Evolutionary conservation across 139 green algal species (phyloP), one percentile per base, ranked within the genome.

Genomic region (Micractinium conductrix): DNA sequence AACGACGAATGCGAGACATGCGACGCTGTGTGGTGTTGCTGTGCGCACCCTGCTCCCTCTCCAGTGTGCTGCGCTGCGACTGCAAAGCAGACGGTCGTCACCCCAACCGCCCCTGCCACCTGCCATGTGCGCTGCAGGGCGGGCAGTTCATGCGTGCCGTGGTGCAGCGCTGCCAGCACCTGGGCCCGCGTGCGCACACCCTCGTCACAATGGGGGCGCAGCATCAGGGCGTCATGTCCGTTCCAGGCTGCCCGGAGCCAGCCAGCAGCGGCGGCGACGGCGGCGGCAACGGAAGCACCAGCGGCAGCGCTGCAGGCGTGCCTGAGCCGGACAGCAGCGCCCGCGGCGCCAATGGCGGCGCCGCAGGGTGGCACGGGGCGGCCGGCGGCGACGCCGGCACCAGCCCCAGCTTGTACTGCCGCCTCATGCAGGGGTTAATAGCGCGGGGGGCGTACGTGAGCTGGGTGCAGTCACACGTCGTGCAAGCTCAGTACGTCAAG

Each of bases 401-500:
- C 19, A 87, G 80, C 14, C 70, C 89, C 28, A 79, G 74, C 42
- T 40, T 81, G 1, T 80, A 48, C 33, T 94, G 91, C 82, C 48
- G n/a, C 40, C 16, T 75, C 35, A 88, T 92, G 81, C 76, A 82
- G 78, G 22, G 72, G n/a, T 37, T 95, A 17, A 48, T 96, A 38
- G 87, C 73, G 2, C 62, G 63, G 33, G 95, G 94, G 5, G 95
- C 92, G 17, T 98, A 98, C 88, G 81, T 91, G 40, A 84, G 90
- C 9, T 95, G 82, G 76, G 87, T 98, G 22, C 86, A 93, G 12
- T 76, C 90, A 42, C 89, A 94, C 53, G 74, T 98, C 4, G 88
- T 98, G 16, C 95, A 98, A 83, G 95, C 95, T 3, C 95, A 98
- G 86, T 98, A 97, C 86, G 95, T 96, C 84, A 96, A 96, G 91